Base-by-base conservation (phyloP, 106 monocot genomes). In the Vanilla planifolia region DNA sequence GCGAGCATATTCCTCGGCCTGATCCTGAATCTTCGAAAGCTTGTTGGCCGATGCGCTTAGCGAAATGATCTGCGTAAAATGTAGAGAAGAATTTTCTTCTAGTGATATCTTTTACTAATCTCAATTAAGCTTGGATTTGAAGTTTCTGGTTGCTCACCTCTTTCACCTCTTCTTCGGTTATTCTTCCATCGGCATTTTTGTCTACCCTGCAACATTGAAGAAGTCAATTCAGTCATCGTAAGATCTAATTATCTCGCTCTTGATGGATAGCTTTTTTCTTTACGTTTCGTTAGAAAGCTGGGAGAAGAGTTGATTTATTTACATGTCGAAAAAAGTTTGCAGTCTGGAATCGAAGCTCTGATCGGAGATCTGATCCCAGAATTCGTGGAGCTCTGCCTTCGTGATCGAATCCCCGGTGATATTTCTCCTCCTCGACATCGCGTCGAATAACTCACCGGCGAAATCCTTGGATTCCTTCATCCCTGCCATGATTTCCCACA, bases 281-380 rank as follows among this genome's bases (percentile, higher is more conserved):
- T n/a, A n/a, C n/a, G 9, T 0, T 19, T 28, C 9, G 32, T 30
- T 56, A 20, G 28, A 14, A 36, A 57, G 9, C 13, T 1, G 22
- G 30, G 25, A 17, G 7, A 33, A 19, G 19, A n/a, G 4, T 10
- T 16, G 17, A 21, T n/a, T 52, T 36, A 28, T 6, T 73, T 79
- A 88, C 98, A 99, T 99, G 80, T 99, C 98, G 24, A 99, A 99
- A 70, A 99, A 99, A 11, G 88, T 99, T 41, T 88, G 88, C 6
- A 99, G 92, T 40, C 88, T 51, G 25, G 80, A 73, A 57, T 99
- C 98, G 66, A 99, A 99, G 68, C 92, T 99, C 60, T 77, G 81
- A 43, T 92, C 88, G 0, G 92, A 46, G 55, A 92, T 88, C 69
- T 83, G 98, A 26, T 99, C 91, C 92, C 98, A 99, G 63, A 99